Evolutionary conservation across 345 rosid species (phyloP).

Genomic region (Salix suchowensis): DNA sequence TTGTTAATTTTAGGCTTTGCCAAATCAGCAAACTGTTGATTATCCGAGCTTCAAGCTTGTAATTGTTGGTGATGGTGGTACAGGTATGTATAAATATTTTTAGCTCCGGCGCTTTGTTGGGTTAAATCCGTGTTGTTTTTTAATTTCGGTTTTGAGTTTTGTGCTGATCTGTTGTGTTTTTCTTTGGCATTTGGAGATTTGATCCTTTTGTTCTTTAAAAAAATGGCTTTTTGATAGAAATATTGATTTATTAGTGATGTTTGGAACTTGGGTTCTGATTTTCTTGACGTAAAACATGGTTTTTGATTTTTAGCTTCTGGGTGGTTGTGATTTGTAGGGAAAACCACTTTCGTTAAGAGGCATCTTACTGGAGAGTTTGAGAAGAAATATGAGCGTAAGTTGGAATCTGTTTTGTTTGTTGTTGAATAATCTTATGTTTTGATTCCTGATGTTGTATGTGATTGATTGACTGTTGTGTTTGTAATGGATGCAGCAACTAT

Average conservation of each 20-base stretch:
- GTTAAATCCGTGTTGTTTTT: neutral
- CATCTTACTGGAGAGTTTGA: constrained; percentile 48
- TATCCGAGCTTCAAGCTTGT: constrained; percentile 51
- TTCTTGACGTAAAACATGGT: neutral
- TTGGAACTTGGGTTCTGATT: neutral
- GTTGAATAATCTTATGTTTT: neutral
- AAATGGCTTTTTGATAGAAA: neutral
- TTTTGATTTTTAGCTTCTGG: neutral
- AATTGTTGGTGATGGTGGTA: constrained; percentile 45
- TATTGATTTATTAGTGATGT: neutral
- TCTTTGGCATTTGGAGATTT: neutral
- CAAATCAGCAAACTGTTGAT: constrained; percentile 59
- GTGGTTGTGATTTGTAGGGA: constrained; percentile 18
- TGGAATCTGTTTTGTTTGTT: neutral
- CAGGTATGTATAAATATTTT: constrained; percentile 17
- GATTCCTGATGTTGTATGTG: neutral
- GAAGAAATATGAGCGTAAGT: constrained; percentile 47
- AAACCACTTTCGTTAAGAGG: constrained; percentile 45
- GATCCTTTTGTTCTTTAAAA: neutral
- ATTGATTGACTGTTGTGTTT: neutral
- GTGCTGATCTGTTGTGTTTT: neutral
- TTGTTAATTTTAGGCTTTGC: constrained; percentile 51
- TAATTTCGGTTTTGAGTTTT: neutral
- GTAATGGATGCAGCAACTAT: constrained; percentile 55
- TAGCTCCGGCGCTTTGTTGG: neutral